A percentile compares a stretch with the other conserved stretches of the same genome.
Conservation (phyloP, 2,329 filamentous ascomycete species). For the Colletotrichum sp. region DNA sequence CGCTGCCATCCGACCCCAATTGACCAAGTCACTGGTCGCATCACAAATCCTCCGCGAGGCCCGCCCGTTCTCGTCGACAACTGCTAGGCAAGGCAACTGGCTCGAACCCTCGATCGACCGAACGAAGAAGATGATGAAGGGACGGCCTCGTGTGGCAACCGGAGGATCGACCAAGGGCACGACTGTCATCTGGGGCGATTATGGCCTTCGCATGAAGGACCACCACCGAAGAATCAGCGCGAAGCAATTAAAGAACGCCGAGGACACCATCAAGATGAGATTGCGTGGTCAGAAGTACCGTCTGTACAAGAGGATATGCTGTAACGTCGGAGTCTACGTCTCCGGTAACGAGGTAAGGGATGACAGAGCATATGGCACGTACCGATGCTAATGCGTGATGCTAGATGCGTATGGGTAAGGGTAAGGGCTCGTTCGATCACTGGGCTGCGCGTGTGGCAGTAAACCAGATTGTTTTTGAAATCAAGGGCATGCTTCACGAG, state of each 20-base stretch:
- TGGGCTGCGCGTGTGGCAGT: slow-evolving; percentile 92
- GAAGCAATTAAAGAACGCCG: slow-evolving; percentile 84
- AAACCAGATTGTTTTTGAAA: slow-evolving; percentile 89
- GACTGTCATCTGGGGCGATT: slow-evolving; percentile 96
- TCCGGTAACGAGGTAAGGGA: slow-evolving; percentile 85
- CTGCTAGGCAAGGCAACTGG: slow-evolving; percentile 70
- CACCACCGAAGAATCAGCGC: slow-evolving; percentile 92
- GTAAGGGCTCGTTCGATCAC: slow-evolving; percentile 96
- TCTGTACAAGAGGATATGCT: slow-evolving; percentile 87
- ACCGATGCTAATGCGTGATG: not conserved
- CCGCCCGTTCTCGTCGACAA: slow-evolving; percentile 77
- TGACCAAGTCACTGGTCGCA: slow-evolving; percentile 30
- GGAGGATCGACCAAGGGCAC: slow-evolving; percentile 92
- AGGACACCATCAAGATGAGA: slow-evolving; percentile 89
- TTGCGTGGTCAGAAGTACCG: slow-evolving; percentile 91
- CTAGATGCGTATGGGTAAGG: slow-evolving; percentile 96
- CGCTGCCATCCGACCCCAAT: slow-evolving; percentile 34
- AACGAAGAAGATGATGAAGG: slow-evolving; percentile 91
- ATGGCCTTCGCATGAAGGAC: slow-evolving; percentile 90
- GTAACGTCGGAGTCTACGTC: slow-evolving; percentile 94
- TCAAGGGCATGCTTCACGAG: slow-evolving; percentile 92
- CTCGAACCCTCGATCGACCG: slow-evolving; percentile 78
- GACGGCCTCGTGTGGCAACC: slow-evolving; percentile 84
- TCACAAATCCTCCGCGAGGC: slow-evolving; percentile 47
- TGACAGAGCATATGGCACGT: not conserved